Base-by-base conservation (phyloP, 2,329 filamentous ascomycete species). In the Nemania bipapillata region DNA sequence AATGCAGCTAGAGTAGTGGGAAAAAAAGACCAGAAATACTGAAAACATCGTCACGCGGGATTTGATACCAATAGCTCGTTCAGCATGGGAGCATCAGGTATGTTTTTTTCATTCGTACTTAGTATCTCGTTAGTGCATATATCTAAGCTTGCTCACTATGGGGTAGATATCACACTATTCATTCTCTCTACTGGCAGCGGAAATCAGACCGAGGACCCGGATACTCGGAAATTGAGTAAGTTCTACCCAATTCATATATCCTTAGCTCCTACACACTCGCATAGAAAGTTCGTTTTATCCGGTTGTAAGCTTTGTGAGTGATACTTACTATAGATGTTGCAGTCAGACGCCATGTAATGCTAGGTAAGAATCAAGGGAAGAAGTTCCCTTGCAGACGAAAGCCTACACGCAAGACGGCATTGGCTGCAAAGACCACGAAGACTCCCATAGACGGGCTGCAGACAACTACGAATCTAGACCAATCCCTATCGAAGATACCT, bases 311-410 rank as follows among this genome's bases (percentile, higher is more conserved):
- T 28, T 50, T 15, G 20, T n/a, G n/a, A n/a, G 9, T 32, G 28
- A 32, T 53, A 53, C 50, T 53, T 53, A 53, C 50, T 4, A 53
- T 35, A n/a, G 11, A 53, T 26, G n/a, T 24, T 50, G 30, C 30
- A 37, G 32, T 55, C 24, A 30, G 53, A 55, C 30, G 53, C 30
- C 53, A 55, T 55, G 53, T 55, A 37, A 55, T 55, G 53, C 32
- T 55, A 8, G 53, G 53, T 15, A 55, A 40, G 53, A 55, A 55
- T 26, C 53, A 28, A 4, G 53, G 53, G n/a, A 55, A 55, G 53
- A 37, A 22, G 30, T 55, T 37, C 26, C 53, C 53, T 15, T 11
- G 12, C 11, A 22, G 53, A 40, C 53, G 53, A 37, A 55, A 40
- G 53, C 30, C 53, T 6, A 26, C 32, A 11, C 50, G 50, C 50